Base-by-base conservation (phyloP, 441 rosid genomes). In the Biscutella laevigata region DNA sequence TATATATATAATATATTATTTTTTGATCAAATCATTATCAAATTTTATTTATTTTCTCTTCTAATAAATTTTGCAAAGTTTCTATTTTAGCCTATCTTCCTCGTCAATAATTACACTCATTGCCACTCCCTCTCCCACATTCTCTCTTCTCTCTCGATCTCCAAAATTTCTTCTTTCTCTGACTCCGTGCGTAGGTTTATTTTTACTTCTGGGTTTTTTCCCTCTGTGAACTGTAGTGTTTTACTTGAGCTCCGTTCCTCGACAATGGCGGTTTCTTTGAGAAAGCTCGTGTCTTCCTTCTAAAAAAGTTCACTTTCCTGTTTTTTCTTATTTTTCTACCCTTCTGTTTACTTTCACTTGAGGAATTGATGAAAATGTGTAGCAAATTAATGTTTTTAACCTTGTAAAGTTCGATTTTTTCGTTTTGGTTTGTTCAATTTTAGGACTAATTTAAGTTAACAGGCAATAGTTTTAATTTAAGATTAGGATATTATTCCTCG, bases 71-170 rank as follows among this genome's bases (percentile, higher is more conserved):
- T n/a, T n/a, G n/a, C n/a, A n/a, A 1, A 37, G 14, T 47, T 74
- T 32, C 64, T 72, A 43, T 20, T 67, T 67, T 53, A 28, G 25
- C 73, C 80, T 45, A 56, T 51, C 24, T 11, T 8, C 6, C 3
- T 13, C 12, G 54, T 34, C 24, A 32, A 40, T 59, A 77, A 50
- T 74, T 70, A 72, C 86, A 59, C 67, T 49, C 7, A 0, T 32
- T 67, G 81, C 78, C 80, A 62, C 75, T 67, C 66, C 20, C 51
- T 21, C 59, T 56, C 63, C 30, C 46, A 26, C 4, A 26, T 33
- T 44, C 22, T 43, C 40, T 57, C 32, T 42, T n/a, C 62, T 27
- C 49, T 35, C 64, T 41, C 56, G 16, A 37, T 57, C 59, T 37
- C 53, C 58, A 24, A 40, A 57, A 26, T 35, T 32, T 53, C 52